These are phyloP conservation scores for Lomentospora prolificans DNA, from an alignment of 2,329 filamentous ascomycete genomes.

Conservation along the genomic window DNA sequence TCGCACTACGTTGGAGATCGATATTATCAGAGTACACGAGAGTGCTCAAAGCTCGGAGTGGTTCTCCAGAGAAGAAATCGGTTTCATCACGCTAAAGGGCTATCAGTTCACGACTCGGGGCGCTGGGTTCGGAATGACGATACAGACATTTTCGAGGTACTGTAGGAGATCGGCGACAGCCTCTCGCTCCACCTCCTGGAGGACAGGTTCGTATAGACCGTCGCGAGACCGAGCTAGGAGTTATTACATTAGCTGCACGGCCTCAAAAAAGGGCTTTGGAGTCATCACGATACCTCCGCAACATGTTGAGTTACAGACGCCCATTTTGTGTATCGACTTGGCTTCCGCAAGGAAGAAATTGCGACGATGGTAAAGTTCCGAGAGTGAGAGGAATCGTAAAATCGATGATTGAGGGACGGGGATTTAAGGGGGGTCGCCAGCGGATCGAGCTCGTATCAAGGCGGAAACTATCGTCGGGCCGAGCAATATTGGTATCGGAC, in stretches of 20 bases:
- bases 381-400: background rate
- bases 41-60: slow-evolving; percentile 84
- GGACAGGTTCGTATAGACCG: slow-evolving; percentile 73
- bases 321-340: slow-evolving; percentile 36
- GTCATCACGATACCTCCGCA: slow-evolving; percentile 34
- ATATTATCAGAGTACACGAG: slow-evolving; percentile 98
- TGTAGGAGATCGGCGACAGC: slow-evolving; percentile 91
- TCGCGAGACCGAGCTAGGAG: slow-evolving; percentile 62
- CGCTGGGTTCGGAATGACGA: slow-evolving; percentile 3
- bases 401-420: background rate
- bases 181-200: slow-evolving; percentile 93
- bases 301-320: slow-evolving; percentile 49
- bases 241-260: background rate
- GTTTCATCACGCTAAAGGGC: slow-evolving; percentile 73
- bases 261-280: background rate
- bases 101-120: slow-evolving; percentile 19
- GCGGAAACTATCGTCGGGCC: background rate
- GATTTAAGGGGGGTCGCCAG: background rate
- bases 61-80: slow-evolving; percentile 96
- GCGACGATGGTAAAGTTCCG: background rate
- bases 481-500: background rate
- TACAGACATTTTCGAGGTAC: slow-evolving; percentile 86
- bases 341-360: background rate
- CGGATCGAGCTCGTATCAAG: background rate
- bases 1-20: slow-evolving; percentile 92